phyloP scores from a whole-genome alignment of 1,284 basidiomycete genomes.

The Rhodotorula sp. region DNA sequence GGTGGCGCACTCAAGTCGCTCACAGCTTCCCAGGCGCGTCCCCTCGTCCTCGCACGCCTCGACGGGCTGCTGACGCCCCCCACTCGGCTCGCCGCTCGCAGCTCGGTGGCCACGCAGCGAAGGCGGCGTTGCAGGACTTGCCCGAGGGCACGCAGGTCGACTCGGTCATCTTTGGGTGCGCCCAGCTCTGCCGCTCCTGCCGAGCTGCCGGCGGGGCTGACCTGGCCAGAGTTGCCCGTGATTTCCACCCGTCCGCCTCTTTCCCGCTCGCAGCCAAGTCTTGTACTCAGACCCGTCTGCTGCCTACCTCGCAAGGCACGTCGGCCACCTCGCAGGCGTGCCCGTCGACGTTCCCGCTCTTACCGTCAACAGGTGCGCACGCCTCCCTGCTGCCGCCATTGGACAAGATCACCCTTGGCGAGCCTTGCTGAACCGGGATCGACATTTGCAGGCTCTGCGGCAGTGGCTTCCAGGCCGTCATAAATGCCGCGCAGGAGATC shows the following conservation, averaged over 20 bases:
- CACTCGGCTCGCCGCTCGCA: constrained; percentile 43
- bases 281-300: constrained; percentile 64
- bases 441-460: constrained; percentile 84
- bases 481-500: constrained; percentile 88
- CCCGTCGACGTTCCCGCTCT: constrained; percentile 57
- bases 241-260: neutral
- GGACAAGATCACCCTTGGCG: too few species aligned
- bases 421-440: neutral
- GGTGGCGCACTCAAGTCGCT: constrained; percentile 56
- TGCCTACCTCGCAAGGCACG: constrained; percentile 93
- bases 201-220: neutral
- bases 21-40: constrained; percentile 49
- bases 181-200: neutral
- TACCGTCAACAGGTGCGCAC: constrained; percentile 56
- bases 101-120: constrained; percentile 57
- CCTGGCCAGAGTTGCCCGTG: neutral
- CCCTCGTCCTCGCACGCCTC: constrained; percentile 15
- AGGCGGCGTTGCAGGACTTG: constrained; percentile 57
- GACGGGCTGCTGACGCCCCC: neutral
- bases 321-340: constrained; percentile 79
- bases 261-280: constrained; percentile 49
- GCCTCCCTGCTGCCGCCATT: too few species aligned
- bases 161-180: constrained; percentile 56
- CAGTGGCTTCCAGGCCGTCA: constrained; percentile 91
- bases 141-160: constrained; percentile 55